Base-by-base conservation (phyloP, 225 moss, liverwort and hornwort species). In the Polytrichum formosum region DNA sequence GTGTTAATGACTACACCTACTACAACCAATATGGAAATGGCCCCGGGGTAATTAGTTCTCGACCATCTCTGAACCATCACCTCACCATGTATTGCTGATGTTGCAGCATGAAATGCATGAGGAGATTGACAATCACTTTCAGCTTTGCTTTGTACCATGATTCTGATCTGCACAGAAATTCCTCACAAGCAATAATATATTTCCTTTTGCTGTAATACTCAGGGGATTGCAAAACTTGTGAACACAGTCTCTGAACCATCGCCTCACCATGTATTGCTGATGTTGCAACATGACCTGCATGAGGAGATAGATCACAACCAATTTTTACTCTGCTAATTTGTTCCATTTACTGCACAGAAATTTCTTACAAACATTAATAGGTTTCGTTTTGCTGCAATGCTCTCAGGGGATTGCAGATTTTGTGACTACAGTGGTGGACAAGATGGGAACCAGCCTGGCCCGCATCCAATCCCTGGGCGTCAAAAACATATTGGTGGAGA, bases 1-100 rank as follows among this genome's bases (percentile, higher is more conserved):
- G 73, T 21, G 87, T 87, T 69, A 87, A 87, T 53, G 87, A 87
- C 53, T 87, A 87, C 76, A 83, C 83, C 26, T 76, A 69, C 63
- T 81, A 83, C 76, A 87, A 87, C 28, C 60, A 63, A 30, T 61
- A 75, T 25, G 83, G 83, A 68, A 33, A 65, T 4, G 82, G 74
- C 23, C 54, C 65, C 37, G 30, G 4, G 75, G 82, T 75, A 62
- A 46, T 9, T 55, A 26, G 27, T 56, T 1, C 26, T 23, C 9
- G 54, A 64, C 64, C 28, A 18, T 6, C 64, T 64, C 28, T 30
- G 16, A 16, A 46, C 46, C 46, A 46, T 13, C 4, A 2, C 46
- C 46, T 13, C 21, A 60, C 25, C 59, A 60, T 60, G 59, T 60
- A 60, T 6, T 60, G n/a, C 25, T 60, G 10, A 60, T n/a, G n/a